Evolutionary conservation across 2,329 filamentous ascomycete species (phyloP), one percentile per base, ranked within the genome.

Genomic region (Macrophomina tecta): DNA sequence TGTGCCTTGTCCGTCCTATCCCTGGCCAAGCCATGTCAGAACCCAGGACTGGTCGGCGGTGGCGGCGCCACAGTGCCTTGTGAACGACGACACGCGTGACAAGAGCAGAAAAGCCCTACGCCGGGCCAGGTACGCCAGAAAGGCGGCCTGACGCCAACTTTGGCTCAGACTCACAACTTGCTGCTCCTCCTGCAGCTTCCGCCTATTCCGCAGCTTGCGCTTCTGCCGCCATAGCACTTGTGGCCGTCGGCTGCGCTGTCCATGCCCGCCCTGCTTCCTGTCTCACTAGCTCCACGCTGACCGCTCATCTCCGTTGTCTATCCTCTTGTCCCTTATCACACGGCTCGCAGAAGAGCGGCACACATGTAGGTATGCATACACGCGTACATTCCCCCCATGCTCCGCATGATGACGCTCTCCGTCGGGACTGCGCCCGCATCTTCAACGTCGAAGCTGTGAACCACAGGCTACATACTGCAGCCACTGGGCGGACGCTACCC

Each of bases 21-120:
- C 8, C 52, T 55, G 23, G n/a, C 32, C 52, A 55, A 49, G 30
- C 42, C 58, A 49, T 49, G 58, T 61, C 58, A 61, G 58, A 49
- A 61, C 42, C 42, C 53, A 42, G 53, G 52, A 34, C 14, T 28
- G 51, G 11, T n/a, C 18, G 53, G 56, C 14, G 56, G 56, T 45
- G 56, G 56, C 40, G 56, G 28, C n/a, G 16, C 56, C 16, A 34
- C 23, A 23, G 56, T 23, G 9, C n/a, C 56, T 60, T n/a, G 55
- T 40, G 48, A 32, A 28, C 38, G 38, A 40, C 38, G 3, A 40
- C 11, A 45, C 42, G 12, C 38, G 55, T 32, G 55, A 40, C 55
- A 46, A 32, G 40, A 18, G 7, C 40, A 46, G 38, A n/a, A 9
- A 30, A 42, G 55, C 55, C 55, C 9, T 42, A 46, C 56, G 32